phyloP scores from a whole-genome alignment of 2,329 filamentous ascomycete genomes.

The Didymella exigua region DNA sequence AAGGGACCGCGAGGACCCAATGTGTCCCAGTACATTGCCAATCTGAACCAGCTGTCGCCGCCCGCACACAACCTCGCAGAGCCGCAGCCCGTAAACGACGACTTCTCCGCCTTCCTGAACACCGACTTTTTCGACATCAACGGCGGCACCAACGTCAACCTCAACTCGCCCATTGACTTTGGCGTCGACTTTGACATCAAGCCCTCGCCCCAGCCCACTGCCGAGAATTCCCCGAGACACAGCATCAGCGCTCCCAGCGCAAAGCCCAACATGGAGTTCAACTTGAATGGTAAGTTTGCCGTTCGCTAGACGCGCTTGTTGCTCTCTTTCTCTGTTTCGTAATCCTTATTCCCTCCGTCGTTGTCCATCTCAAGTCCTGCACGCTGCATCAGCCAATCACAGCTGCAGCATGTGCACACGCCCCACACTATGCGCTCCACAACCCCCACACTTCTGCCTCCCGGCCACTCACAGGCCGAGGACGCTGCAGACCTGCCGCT shows the following conservation, averaged over 20 bases:
- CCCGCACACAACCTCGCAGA: slow-evolving; percentile 37
- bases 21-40: slow-evolving; percentile 86
- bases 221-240: slow-evolving; percentile 22
- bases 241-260: slow-evolving; percentile 21
- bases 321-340: slow-evolving; percentile 2
- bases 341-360: background rate
- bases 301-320: slow-evolving; percentile 15
- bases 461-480: slow-evolving; percentile 33
- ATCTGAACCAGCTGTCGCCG: slow-evolving; percentile 73
- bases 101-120: slow-evolving; percentile 62
- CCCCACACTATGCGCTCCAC: slow-evolving; percentile 24
- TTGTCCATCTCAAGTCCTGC: slow-evolving; percentile 20
- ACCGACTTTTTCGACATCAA: slow-evolving; percentile 73
- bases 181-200: slow-evolving; percentile 38
- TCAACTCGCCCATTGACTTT: slow-evolving; percentile 35
- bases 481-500: slow-evolving; percentile 28
- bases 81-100: slow-evolving; percentile 49
- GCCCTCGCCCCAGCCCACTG: slow-evolving; percentile 20
- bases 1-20: slow-evolving; percentile 80
- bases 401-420: slow-evolving; percentile 3
- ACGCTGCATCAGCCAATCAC: slow-evolving; percentile 30
- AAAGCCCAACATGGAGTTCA: slow-evolving; percentile 44
- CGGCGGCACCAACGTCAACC: slow-evolving; percentile 34
- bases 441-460: slow-evolving; percentile 35
- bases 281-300: slow-evolving; percentile 42